Percentiles rank a stretch among this genome's conserved stretches.
Conservation (phyloP, 1,139 yeast species). For the Geotrichum australiense region DNA sequence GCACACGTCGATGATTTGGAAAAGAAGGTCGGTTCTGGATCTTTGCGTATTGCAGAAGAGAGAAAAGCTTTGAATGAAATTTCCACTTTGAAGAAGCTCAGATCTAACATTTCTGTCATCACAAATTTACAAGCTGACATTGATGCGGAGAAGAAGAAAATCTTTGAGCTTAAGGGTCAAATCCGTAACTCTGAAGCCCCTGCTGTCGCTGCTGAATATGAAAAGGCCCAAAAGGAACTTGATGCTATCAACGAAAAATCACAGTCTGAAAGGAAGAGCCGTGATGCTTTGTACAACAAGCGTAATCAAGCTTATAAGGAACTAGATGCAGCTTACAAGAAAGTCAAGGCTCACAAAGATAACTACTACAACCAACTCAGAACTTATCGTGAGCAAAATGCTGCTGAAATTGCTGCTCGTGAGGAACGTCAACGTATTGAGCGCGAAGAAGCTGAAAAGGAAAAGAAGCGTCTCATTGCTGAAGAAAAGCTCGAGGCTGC, state of each 20-base stretch:
- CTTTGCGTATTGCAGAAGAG: constrained; percentile 85
- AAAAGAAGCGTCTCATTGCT: constrained; percentile 38
- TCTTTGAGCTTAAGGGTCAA: constrained; percentile 66
- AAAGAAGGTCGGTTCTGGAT: constrained; percentile 71
- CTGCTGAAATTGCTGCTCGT: constrained; percentile 52
- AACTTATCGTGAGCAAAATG: constrained; percentile 29
- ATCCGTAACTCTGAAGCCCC: constrained; percentile 58
- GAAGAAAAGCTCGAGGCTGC: constrained; percentile 67
- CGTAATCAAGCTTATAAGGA: constrained; percentile 63
- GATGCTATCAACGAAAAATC: constrained; percentile 54
- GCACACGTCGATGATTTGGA: constrained; percentile 58
- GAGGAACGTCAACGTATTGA: constrained; percentile 51
- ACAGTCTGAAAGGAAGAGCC: constrained; percentile 60
- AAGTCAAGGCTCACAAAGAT: constrained; percentile 48
- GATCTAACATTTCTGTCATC: constrained; percentile 69
- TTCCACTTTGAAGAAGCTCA: constrained; percentile 71
- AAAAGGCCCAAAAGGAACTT: constrained; percentile 54
- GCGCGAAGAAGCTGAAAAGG: constrained; percentile 37
- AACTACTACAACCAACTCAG: constrained; percentile 31
- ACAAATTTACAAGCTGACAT: constrained; percentile 72
- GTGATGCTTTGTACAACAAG: constrained; percentile 54
- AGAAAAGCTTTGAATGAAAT: constrained; percentile 80
- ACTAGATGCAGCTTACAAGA: constrained; percentile 59
- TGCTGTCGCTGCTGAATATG: constrained; percentile 47
- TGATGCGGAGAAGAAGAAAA: constrained; percentile 73